A percentile compares a stretch with the other conserved stretches of the same genome.
Conservation (phyloP, 176 grass and related monocot species). For the Carex myosuroides region DNA sequence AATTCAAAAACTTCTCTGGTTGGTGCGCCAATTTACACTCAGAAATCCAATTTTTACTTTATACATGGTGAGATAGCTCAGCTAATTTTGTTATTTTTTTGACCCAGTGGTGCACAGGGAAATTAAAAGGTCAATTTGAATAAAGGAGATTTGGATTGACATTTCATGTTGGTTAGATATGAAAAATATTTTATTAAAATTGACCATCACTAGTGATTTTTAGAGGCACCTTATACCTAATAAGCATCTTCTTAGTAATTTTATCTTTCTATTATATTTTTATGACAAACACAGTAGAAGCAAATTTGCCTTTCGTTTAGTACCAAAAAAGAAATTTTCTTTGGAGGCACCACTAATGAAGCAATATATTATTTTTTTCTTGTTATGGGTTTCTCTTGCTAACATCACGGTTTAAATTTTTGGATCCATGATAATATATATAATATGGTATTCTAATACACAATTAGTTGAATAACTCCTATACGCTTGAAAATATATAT, state of each 20-base stretch:
- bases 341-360: no score
- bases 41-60: background rate
- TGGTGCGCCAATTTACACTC: background rate
- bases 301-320: background rate
- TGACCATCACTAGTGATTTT: background rate
- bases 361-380: background rate
- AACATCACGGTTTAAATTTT: background rate
- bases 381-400: background rate
- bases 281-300: background rate
- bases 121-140: background rate
- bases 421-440: background rate
- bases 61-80: conserved; percentile 1
- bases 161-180: background rate
- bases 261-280: background rate
- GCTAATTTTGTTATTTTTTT: conserved; percentile 12
- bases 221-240: background rate
- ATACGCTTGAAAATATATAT: background rate
- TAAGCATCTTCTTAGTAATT: background rate
- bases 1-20: background rate
- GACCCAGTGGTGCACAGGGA: background rate
- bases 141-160: background rate
- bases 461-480: conserved; percentile 3
- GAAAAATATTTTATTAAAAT: background rate
- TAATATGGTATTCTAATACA: background rate
- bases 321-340: no score